phyloP scores from a whole-genome alignment of 2,329 filamentous ascomycete species.

The Pseudocercospora eumusae region DNA sequence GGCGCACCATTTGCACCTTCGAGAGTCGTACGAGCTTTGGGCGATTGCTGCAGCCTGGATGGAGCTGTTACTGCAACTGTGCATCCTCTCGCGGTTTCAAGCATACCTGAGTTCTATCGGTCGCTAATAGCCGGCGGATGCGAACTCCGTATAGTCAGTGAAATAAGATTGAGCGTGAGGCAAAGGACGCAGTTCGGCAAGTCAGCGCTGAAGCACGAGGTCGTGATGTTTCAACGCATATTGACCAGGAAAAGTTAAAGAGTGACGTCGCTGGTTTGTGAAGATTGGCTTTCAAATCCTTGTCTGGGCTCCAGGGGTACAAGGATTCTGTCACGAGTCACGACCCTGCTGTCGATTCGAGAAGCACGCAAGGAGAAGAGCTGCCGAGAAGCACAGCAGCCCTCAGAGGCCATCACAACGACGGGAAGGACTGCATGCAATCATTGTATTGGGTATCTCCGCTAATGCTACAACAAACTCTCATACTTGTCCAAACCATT shows the following conservation, averaged over 20 bases:
- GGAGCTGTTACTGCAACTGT: background rate
- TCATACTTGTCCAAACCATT: constrained; percentile 66
- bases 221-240: background rate
- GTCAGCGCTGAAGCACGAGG: constrained; percentile 1
- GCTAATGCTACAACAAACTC: constrained; percentile 57
- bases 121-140: background rate
- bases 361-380: too few species aligned
- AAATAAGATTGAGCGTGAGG: background rate
- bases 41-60: background rate
- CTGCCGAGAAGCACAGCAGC: too few species aligned
- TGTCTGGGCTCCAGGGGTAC: background rate
- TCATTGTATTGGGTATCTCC: constrained; percentile 6
- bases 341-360: background rate
- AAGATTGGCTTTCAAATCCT: background rate
- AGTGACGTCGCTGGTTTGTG: background rate
- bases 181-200: background rate
- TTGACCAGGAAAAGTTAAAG: background rate
- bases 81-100: background rate
- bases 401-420: background rate
- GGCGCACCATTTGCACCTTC: too few species aligned
- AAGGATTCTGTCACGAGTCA: background rate
- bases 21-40: too few species aligned
- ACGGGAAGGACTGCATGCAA: background rate
- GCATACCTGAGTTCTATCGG: background rate
- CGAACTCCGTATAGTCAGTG: background rate